Conservation (phyloP, 371 early-diverging fungal genomes). For the Rhizomucor pusillus region DNA sequence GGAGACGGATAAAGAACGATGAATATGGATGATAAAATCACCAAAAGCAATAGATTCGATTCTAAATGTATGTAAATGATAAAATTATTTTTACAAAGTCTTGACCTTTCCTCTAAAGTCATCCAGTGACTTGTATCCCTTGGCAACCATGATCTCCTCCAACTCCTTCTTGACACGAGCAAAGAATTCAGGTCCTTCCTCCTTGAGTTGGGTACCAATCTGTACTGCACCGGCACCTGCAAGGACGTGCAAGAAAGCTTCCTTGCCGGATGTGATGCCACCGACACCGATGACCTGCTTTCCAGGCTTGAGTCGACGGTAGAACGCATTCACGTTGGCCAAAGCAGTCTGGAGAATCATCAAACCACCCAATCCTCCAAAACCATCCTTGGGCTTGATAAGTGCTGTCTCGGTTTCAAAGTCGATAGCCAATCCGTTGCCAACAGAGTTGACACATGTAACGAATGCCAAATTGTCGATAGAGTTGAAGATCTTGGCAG, state of each 20-base stretch:
- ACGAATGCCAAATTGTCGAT: slow-evolving; percentile 43
- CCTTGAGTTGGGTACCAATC: slow-evolving; percentile 45
- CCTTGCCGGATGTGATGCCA: slow-evolving; percentile 48
- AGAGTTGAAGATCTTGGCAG: slow-evolving; percentile 40
- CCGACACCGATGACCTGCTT: slow-evolving; percentile 54
- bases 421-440: slow-evolving; percentile 51
- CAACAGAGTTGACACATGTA: slow-evolving; percentile 51
- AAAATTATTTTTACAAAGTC: slow-evolving; percentile 43
- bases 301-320: slow-evolving; percentile 33
- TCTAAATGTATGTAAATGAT: too few species aligned
- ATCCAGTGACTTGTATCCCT: slow-evolving; percentile 43
- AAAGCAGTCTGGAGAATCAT: slow-evolving; percentile 47
- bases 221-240: slow-evolving; percentile 52
- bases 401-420: slow-evolving; percentile 45
- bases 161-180: slow-evolving; percentile 45
- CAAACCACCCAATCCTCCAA: slow-evolving; percentile 50
- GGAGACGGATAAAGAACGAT: too few species aligned
- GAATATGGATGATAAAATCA: too few species aligned
- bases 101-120: slow-evolving; percentile 57
- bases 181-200: slow-evolving; percentile 46
- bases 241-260: slow-evolving; percentile 47
- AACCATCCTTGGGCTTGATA: slow-evolving; percentile 52
- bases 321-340: slow-evolving; percentile 50
- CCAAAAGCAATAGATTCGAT: too few species aligned
- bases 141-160: slow-evolving; percentile 41